Conservation (phyloP, 768 basidiomycete genomes). For the Neoboletus magnificus region DNA sequence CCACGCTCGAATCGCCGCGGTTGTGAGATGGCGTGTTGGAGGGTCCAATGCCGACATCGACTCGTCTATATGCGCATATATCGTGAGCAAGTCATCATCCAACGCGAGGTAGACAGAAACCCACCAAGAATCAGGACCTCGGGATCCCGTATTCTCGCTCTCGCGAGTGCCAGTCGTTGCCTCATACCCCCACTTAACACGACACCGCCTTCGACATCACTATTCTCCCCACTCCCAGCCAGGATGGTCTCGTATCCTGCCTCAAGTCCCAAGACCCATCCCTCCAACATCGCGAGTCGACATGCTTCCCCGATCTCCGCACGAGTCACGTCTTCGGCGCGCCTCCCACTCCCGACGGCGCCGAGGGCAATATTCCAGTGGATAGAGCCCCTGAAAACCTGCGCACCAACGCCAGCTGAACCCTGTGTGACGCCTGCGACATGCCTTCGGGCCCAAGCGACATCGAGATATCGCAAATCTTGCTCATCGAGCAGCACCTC, state of each 20-base stretch:
- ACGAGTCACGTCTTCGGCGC: constrained; percentile 51
- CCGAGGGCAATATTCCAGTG: constrained; percentile 88
- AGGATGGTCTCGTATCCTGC: constrained; percentile 84
- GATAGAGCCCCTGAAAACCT: constrained; percentile 70
- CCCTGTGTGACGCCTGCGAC: constrained; percentile 79
- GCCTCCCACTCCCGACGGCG: constrained; percentile 45
- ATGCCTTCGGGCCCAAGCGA: constrained; percentile 60
- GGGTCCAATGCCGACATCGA: constrained; percentile 83
- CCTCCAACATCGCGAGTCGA: constrained; percentile 79
- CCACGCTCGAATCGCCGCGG: constrained; percentile 68
- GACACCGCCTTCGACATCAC: constrained; percentile 48
- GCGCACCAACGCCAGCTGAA: constrained; percentile 44
- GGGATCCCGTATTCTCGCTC: constrained; percentile 83
- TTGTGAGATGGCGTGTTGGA: constrained; percentile 82
- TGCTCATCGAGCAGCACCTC: constrained; percentile 79
- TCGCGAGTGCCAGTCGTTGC: constrained; percentile 85
- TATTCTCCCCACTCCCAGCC: constrained; percentile 42
- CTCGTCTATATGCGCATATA: constrained; percentile 49
- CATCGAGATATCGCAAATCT: constrained; percentile 70
- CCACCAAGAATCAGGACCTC: constrained; percentile 86
- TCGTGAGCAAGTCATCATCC: background rate
- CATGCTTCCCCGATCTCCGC: constrained; percentile 80
- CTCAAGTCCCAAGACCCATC: constrained; percentile 81
- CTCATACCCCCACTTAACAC: constrained; percentile 88
- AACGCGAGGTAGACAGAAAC: constrained; percentile 27